Percentiles rank a stretch among this genome's conserved stretches.
phyloP scores from a whole-genome alignment of 768 basidiomycete species.

The Harrya chromipes region DNA sequence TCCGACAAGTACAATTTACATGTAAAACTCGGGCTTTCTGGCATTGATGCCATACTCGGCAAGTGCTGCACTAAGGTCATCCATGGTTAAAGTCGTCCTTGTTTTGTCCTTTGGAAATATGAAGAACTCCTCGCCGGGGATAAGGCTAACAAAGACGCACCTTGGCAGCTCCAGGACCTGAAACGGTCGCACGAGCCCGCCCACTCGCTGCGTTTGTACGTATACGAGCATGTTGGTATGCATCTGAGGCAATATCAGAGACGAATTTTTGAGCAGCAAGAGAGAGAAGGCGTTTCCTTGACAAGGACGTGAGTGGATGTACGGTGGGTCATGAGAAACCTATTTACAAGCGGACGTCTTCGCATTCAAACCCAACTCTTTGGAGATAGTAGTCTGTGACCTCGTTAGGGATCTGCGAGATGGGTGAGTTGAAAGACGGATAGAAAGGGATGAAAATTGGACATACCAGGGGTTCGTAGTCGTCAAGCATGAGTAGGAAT shows the following conservation, averaged over 20 bases:
- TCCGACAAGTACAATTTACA: slow-evolving; percentile 38
- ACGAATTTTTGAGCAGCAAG: slow-evolving; percentile 98
- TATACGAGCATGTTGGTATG: slow-evolving; percentile 96
- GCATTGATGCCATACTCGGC: slow-evolving; percentile 95
- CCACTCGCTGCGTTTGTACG: slow-evolving; percentile 83
- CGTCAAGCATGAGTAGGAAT: slow-evolving; percentile 94
- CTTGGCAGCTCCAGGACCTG: slow-evolving; percentile 61
- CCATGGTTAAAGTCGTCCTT: slow-evolving; percentile 94
- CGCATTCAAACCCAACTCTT: slow-evolving; percentile 92
- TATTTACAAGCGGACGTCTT: slow-evolving; percentile 85
- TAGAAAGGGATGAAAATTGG: background rate
- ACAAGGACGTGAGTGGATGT: slow-evolving; percentile 1
- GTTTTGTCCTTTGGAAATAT: slow-evolving; percentile 68
- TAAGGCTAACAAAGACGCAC: slow-evolving; percentile 36
- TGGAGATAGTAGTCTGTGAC: slow-evolving; percentile 98
- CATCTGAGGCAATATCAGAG: slow-evolving; percentile 93
- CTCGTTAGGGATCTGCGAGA: slow-evolving; percentile 85
- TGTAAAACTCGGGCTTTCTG: slow-evolving; percentile 91
- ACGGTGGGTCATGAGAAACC: background rate
- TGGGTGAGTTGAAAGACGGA: background rate
- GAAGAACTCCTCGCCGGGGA: slow-evolving; percentile 2
- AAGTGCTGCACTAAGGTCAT: slow-evolving; percentile 89
- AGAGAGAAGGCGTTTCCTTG: slow-evolving; percentile 89
- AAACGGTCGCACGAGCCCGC: slow-evolving; percentile 53
- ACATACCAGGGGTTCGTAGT: slow-evolving; percentile 90